Percentiles rank a stretch among this genome's conserved stretches.
Conservation (phyloP, 2,329 filamentous ascomycete species). For the Chrysoporthe deuterocubensis region DNA sequence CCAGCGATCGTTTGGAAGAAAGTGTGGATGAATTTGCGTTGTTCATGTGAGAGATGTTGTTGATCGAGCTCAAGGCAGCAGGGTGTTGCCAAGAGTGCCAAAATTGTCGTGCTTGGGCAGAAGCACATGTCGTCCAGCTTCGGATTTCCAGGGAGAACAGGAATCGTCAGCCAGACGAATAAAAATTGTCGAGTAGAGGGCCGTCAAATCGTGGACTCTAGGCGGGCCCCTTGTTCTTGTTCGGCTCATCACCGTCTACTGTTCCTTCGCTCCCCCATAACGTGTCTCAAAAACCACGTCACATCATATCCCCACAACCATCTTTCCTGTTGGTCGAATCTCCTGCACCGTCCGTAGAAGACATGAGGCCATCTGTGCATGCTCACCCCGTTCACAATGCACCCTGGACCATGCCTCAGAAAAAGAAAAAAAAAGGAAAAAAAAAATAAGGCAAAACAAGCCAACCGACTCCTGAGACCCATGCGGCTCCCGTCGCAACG, state of each 20-base stretch:
- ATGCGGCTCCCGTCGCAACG: conserved; percentile 5
- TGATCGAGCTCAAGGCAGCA: conserved; percentile 12
- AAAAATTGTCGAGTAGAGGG: conserved; percentile 7
- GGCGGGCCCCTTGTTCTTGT: neutral
- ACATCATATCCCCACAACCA: neutral
- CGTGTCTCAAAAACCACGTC: too few relatives aligned
- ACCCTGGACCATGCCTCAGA: conserved; percentile 3
- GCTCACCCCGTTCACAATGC: neutral
- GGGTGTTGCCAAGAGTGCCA: conserved; percentile 16
- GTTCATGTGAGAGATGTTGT: neutral
- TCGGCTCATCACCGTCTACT: neutral
- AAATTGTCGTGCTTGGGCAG: conserved; percentile 13
- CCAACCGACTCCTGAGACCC: conserved; percentile 1
- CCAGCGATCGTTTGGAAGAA: neutral
- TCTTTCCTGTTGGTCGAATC: neutral
- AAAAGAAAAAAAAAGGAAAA: conserved; percentile 2
- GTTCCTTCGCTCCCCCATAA: neutral
- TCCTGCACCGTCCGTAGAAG: conserved; percentile 11
- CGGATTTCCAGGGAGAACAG: neutral
- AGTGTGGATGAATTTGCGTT: neutral
- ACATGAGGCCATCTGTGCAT: conserved; percentile 8
- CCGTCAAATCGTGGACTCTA: conserved; percentile 4
- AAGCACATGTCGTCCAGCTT: conserved; percentile 3
- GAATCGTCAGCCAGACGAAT: neutral
- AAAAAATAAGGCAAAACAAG: conserved; percentile 10